Base-by-base conservation (phyloP, 768 basidiomycete species). In the Boletus rufocinnamomeus region DNA sequence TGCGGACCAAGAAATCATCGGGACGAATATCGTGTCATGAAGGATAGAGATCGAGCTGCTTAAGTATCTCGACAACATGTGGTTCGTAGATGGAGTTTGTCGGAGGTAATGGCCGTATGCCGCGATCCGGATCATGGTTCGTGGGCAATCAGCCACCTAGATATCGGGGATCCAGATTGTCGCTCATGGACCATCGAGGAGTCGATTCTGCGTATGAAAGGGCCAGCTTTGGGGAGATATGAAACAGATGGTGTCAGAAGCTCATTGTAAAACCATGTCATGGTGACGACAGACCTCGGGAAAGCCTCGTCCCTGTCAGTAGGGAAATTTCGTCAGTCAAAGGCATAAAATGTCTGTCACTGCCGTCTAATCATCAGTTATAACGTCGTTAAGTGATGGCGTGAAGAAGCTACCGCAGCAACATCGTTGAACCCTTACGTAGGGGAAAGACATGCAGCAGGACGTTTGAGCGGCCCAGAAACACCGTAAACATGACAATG, bases 11-110 rank as follows among this genome's bases (percentile, higher is more conserved):
- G 23, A 61, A n/a, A 58, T 27, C 67, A 70, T 69, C 7, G 38
- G 2, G 50, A 45, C 25, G 48, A 52, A 50, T 44, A 21, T 41
- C 14, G 16, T 19, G 16, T 28, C 44, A 25, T 17, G 16, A 44
- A 46, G 53, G 17, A 21, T 27, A 21, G 16, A 23, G 13, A 28
- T 30, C 10, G 30, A 52, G 30, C 9, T 43, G 34, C 32, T 60
- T 69, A 69, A 62, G 46, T 67, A 63, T 46, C 6, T 28, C n/a
- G n/a, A n/a, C 19, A 25, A n/a, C 25, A 21, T 35, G 23, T 34
- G 32, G 37, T 50, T 35, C 21, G 30, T 4, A 32, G 32, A 43
- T 4, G 27, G 43, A 16, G 2, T 19, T n/a, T 9, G 40, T 25
- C 30, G 46, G 40, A 28, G 2, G 17, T 21, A 17, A 28, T 3